These are phyloP conservation scores for Royoungia palumana DNA, from an alignment of 768 basidiomycete species.

Conservation along the genomic window DNA sequence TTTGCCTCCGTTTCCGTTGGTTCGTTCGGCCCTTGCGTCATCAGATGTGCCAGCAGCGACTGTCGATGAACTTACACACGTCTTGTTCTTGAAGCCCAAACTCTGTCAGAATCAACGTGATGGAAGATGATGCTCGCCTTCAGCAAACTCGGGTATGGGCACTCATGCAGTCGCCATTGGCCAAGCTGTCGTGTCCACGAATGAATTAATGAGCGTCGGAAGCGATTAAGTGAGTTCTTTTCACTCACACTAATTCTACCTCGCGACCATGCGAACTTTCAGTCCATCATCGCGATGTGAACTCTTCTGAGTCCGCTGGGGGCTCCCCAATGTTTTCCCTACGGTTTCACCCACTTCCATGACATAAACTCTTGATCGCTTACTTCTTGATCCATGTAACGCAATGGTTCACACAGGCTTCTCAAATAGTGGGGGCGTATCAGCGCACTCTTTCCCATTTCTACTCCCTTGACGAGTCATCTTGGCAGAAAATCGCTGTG, in stretches of 20 bases:
- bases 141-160: no score
- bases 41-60: no score
- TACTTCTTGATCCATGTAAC: conserved; percentile 5
- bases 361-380: conserved; percentile 11
- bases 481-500: not conserved
- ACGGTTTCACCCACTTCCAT: conserved; percentile 7
- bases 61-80: no score
- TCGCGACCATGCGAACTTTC: not conserved
- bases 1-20: no score
- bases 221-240: not conserved
- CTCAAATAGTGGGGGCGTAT: conserved; percentile 1
- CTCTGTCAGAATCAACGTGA: no score
- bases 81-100: no score
- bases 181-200: not conserved
- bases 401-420: conserved; percentile 16
- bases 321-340: conserved; percentile 2
- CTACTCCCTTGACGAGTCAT: not conserved
- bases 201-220: not conserved
- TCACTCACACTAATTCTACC: not conserved
- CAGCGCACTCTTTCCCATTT: conserved; percentile 3
- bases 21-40: no score
- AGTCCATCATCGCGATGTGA: not conserved
- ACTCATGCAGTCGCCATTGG: no score
- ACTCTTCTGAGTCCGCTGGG: not conserved
- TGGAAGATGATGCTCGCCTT: no score